These are phyloP conservation scores for Xylaria intraflava DNA, from an alignment of 495 filamentous ascomycete genomes.

Conservation along the genomic window DNA sequence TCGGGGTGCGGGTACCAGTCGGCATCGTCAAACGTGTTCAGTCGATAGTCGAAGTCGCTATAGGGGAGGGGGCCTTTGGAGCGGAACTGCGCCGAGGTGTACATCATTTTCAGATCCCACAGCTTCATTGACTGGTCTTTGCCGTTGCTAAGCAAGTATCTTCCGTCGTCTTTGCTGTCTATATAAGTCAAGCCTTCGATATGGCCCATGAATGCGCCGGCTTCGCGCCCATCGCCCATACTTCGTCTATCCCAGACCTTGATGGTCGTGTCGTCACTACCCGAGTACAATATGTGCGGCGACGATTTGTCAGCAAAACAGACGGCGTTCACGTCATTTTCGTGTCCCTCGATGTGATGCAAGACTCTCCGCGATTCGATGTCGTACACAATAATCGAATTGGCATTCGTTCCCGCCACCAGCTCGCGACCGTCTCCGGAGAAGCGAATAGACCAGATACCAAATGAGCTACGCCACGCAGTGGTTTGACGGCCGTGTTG, in stretches of 20 bases:
- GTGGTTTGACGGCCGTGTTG: constrained; percentile 38
- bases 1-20: constrained; percentile 69
- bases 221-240: constrained; percentile 79
- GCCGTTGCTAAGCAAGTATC: constrained; percentile 87
- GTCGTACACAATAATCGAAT: constrained; percentile 87
- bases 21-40: constrained; percentile 59
- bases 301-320: constrained; percentile 87
- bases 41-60: constrained; percentile 82
- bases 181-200: constrained; percentile 93
- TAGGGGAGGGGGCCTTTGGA: constrained; percentile 47
- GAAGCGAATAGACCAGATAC: constrained; percentile 89
- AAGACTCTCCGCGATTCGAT: constrained; percentile 70
- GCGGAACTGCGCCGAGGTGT: constrained; percentile 58
- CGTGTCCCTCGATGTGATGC: constrained; percentile 69
- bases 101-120: constrained; percentile 86
- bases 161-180: constrained; percentile 91
- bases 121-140: constrained; percentile 98
- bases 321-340: constrained; percentile 91
- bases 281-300: constrained; percentile 93
- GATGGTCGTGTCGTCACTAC: constrained; percentile 87
- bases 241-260: constrained; percentile 95
- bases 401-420: constrained; percentile 76
- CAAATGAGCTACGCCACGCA: constrained; percentile 35
- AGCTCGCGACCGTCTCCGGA: constrained; percentile 89
- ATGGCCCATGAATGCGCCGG: constrained; percentile 89